Percentiles rank a stretch among this genome's conserved stretches.
Conservation (phyloP, 1,284 basidiomycete genomes). For the Heliocybe sulcata region DNA sequence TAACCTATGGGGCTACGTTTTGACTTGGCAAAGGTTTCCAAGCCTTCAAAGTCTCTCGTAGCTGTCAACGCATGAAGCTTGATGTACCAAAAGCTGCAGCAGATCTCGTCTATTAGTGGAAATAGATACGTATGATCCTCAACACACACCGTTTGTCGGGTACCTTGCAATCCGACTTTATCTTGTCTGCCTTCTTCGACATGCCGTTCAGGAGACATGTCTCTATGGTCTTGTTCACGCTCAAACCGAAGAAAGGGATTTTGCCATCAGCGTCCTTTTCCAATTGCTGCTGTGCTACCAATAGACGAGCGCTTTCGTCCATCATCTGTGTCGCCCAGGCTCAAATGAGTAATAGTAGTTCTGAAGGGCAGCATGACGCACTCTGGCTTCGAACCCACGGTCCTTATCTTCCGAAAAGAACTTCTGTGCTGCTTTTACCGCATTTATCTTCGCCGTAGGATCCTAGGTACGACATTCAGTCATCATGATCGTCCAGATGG, state of each 20-base stretch:
- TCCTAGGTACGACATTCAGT: conserved; percentile 39
- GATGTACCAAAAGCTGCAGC: conserved; percentile 82
- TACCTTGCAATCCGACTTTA: conserved; percentile 84
- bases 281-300: conserved; percentile 77
- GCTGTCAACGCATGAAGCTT: conserved; percentile 79
- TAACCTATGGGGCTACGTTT: conserved; percentile 94
- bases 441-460: conserved; percentile 58
- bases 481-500: conserved; percentile 1
- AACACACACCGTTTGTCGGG: conserved; percentile 73
- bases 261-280: conserved; percentile 83
- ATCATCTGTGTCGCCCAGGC: conserved; percentile 55
- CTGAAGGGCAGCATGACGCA: conserved; percentile 19
- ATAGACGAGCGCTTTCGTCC: conserved; percentile 78
- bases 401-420: conserved; percentile 96
- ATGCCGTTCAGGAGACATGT: conserved; percentile 72
- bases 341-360: conserved; percentile 2
- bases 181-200: conserved; percentile 80
- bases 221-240: conserved; percentile 79
- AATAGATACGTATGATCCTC: neutral
- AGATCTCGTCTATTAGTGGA: conserved; percentile 5
- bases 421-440: conserved; percentile 81
- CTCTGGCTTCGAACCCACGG: conserved; percentile 84
- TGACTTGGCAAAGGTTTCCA: conserved; percentile 79
- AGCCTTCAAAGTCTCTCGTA: conserved; percentile 75
- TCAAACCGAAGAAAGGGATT: conserved; percentile 71